Conservation (phyloP, 2,329 filamentous ascomycete genomes). For the Diaporthe sp. region DNA sequence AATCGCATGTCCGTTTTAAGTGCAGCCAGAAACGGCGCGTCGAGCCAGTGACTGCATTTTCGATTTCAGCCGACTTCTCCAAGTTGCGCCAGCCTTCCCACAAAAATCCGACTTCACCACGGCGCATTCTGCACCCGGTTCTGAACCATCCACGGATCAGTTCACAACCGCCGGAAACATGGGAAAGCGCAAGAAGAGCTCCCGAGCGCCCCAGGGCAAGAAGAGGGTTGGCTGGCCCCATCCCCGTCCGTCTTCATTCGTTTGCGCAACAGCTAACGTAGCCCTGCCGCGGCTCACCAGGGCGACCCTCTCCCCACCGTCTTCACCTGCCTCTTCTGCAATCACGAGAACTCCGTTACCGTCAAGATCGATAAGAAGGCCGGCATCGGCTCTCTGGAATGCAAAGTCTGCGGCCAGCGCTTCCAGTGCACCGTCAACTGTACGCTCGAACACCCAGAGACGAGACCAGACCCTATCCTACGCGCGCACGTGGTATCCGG, state of each 20-base stretch:
- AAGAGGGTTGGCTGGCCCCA: conserved; percentile 75
- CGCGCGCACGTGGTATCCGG: neutral
- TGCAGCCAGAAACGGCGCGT: conserved; percentile 1
- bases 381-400: conserved; percentile 86
- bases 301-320: conserved; percentile 80
- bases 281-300: conserved; percentile 52
- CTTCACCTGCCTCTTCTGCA: conserved; percentile 99
- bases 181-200: conserved; percentile 97
- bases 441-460: conserved; percentile 56
- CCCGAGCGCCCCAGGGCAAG: conserved; percentile 83
- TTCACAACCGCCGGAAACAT: conserved; percentile 53
- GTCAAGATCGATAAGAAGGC: conserved; percentile 96
- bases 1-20: conserved; percentile 22
- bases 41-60: neutral
- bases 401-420: conserved; percentile 92
- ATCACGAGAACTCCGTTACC: conserved; percentile 92
- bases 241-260: conserved; percentile 3
- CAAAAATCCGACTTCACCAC: conserved; percentile 1
- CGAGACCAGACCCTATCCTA: neutral
- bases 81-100: conserved; percentile 16
- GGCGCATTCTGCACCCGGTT: conserved; percentile 6
- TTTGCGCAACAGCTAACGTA: conserved; percentile 23
- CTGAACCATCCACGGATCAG: conserved; percentile 3
- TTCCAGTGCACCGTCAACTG: conserved; percentile 96
- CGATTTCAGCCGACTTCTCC: conserved; percentile 9